Conservation (phyloP, 2,329 filamentous ascomycete genomes). For the Didymellaceae sp. region DNA sequence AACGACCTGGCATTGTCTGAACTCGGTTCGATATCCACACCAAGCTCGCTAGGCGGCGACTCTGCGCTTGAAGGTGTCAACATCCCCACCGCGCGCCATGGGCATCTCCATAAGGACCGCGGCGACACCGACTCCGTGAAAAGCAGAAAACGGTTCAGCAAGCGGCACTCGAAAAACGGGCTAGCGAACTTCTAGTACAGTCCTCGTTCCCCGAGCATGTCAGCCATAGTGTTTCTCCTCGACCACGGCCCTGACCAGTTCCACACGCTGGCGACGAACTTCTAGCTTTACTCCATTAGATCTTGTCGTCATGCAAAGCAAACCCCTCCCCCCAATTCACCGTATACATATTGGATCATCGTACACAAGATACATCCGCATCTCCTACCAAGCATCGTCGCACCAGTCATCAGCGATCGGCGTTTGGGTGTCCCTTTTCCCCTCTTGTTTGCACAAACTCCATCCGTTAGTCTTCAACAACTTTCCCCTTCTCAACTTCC, state of each 20-base stretch:
- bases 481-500: no score
- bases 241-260: background rate
- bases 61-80: constrained; percentile 50
- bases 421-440: constrained; percentile 28
- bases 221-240: background rate
- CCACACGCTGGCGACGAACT: constrained; percentile 1
- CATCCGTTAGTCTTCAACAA: no score
- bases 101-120: constrained; percentile 55
- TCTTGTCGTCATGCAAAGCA: constrained; percentile 7
- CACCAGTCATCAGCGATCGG: constrained; percentile 37
- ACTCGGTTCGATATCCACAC: constrained; percentile 70
- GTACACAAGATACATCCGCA: constrained; percentile 3
- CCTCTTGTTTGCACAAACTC: background rate
- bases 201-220: background rate
- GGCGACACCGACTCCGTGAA: constrained; percentile 62
- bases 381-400: constrained; percentile 20
- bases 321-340: constrained; percentile 1
- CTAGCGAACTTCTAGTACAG: constrained; percentile 76
- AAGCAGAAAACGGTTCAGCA: constrained; percentile 77
- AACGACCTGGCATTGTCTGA: constrained; percentile 58
- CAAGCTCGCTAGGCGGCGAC: constrained; percentile 72
- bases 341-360: constrained; percentile 17
- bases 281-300: background rate
- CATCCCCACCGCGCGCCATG: constrained; percentile 61
- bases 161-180: constrained; percentile 93